Base-by-base conservation (phyloP, 2,329 filamentous ascomycete species). In the Berkeleyomyces rouxiae region DNA sequence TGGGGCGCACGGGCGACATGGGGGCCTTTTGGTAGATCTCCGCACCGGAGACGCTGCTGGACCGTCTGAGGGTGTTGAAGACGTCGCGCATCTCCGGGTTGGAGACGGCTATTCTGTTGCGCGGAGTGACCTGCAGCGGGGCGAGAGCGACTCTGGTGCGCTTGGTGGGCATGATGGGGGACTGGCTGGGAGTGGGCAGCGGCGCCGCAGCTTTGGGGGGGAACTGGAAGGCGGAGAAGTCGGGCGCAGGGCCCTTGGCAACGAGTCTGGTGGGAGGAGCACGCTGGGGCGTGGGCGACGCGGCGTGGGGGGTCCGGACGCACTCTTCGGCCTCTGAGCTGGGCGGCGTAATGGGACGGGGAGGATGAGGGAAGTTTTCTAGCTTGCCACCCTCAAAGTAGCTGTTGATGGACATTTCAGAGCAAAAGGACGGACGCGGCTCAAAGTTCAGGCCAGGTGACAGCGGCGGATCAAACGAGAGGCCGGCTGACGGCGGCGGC, bases 341-440 rank as follows among this genome's bases (percentile, higher is more conserved):
- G 16, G 59, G 49, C 4, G 63, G 63, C 31, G 63, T 62, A 9
- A 58, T 53, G 11, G 59, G 53, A 10, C 59, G 47, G 7, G 63
- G 63, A 13, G 63, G 63, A 37, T 64, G 63, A 10, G 63, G 63
- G 44, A 62, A 64, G 53, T 47, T 64, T 46, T 64, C 63, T 23
- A 64, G 63, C 55, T 64, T 64, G 36, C 63, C 63, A 37, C 63
- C 63, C n/a, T 64, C 63, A 11, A 64, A 64, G 42, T 58, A 61
- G 39, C 59, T 61, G 55, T 64, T 64, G 53, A 64, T 61, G n/a
- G 63, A 64, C 40, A 64, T 57, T 53, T 61, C 59, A 36, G 63
- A 64, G 59, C 63, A 64, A 55, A 64, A 64, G 7, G 63, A 64
- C 16, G 63, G 63, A 39, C 63, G 63, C 46, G 59, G 44, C 47